Conservation (phyloP, 768 basidiomycete genomes). For the Lactarius indigo region DNA sequence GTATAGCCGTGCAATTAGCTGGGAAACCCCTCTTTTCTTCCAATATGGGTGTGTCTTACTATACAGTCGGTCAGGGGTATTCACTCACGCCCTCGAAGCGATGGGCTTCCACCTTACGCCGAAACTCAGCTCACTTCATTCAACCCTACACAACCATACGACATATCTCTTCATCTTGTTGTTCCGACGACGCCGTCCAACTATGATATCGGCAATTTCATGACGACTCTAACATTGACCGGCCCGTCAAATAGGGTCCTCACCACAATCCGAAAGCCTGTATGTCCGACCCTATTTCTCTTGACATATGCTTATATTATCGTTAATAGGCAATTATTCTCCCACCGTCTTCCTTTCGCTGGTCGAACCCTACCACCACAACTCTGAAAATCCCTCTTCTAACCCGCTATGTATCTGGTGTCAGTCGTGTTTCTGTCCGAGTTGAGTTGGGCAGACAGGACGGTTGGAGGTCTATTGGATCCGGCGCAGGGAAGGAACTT, state of each 20-base stretch:
- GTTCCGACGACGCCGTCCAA: slow-evolving; percentile 68
- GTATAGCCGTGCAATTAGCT: slow-evolving; percentile 64
- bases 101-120: slow-evolving; percentile 63
- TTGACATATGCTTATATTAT: neutral
- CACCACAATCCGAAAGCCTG: slow-evolving; percentile 56
- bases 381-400: slow-evolving; percentile 56
- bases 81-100: slow-evolving; percentile 39
- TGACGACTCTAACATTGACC: slow-evolving; percentile 61
- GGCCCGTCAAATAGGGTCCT: slow-evolving; percentile 64
- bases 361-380: slow-evolving; percentile 39
- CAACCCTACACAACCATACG: slow-evolving; percentile 64
- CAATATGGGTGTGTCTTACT: slow-evolving; percentile 70
- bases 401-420: slow-evolving; percentile 47
- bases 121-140: slow-evolving; percentile 48
- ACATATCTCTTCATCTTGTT: slow-evolving; percentile 61
- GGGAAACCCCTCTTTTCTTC: slow-evolving; percentile 65
- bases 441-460: slow-evolving; percentile 75
- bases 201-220: slow-evolving; percentile 79
- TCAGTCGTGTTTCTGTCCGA: slow-evolving; percentile 48
- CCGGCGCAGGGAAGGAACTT: slow-evolving; percentile 69
- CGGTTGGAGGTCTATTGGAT: slow-evolving; percentile 65
- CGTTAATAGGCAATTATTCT: slow-evolving; percentile 54
- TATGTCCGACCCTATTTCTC: slow-evolving; percentile 36
- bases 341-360: slow-evolving; percentile 40
- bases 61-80: neutral